A percentile compares a stretch with the other conserved stretches of the same genome.
Evolutionary conservation across 345 rosid species (phyloP).

Genomic region (Nasturtium officinale): DNA sequence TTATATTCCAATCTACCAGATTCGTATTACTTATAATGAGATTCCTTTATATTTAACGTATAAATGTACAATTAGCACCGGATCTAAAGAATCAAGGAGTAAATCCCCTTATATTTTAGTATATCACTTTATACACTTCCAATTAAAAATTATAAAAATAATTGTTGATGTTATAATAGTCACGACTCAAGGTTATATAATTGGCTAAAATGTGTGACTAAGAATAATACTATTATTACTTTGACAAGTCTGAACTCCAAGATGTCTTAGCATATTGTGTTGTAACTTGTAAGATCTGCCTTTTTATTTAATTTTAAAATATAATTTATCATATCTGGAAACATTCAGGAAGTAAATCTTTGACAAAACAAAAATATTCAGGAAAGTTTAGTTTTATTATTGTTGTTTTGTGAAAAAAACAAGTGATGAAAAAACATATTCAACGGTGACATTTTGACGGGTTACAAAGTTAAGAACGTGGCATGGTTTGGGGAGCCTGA

Average conservation of each 20-base stretch:
- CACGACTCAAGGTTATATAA: conserved; percentile 17
- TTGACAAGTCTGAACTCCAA: not conserved
- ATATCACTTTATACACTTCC: conserved; percentile 10
- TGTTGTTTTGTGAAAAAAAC: too few relatives aligned
- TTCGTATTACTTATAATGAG: conserved; percentile 18
- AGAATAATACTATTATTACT: not conserved
- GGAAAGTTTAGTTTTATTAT: not conserved
- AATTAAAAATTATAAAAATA: not conserved
- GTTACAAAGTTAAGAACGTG: not conserved
- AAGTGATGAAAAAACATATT: too few relatives aligned
- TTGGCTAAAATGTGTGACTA: conserved; percentile 25
- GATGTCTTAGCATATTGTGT: not conserved
- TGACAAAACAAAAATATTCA: too few relatives aligned
- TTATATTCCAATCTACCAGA: conserved; percentile 29
- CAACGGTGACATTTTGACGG: not conserved
- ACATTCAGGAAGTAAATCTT: too few relatives aligned
- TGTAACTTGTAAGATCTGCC: not conserved
- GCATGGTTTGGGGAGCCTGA: conserved; percentile 63
- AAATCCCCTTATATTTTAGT: conserved; percentile 5
- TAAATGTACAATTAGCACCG: not conserved
- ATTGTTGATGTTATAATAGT: not conserved
- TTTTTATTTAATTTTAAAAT: not conserved
- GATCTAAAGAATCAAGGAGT: conserved; percentile 15
- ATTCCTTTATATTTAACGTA: conserved; percentile 22
- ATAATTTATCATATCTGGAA: too few relatives aligned